Base-by-base conservation (phyloP, 2,329 filamentous ascomycete species). In the Colletotrichum caudatum region DNA sequence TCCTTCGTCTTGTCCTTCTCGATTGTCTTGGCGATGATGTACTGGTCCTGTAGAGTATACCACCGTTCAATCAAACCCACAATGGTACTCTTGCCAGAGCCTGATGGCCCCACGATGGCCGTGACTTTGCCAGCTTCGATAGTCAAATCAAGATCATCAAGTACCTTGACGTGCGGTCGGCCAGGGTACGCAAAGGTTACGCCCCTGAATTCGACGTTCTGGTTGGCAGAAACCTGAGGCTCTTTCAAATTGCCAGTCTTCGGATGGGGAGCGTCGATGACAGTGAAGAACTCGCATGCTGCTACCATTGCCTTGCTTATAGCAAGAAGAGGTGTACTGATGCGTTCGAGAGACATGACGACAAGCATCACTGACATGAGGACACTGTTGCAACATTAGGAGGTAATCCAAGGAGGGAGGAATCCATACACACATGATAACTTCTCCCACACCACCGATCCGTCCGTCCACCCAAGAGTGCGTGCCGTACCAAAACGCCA, bases 141-240 rank as follows among this genome's bases (percentile, higher is more conserved):
- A 0, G 79, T 82, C 11, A 93, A 80, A 75, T 86, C 84, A 3
- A 93, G 78, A 3, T 85, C 81, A 74, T 92, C 86, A 1, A 93
- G 80, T 0, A 93, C 88, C 75, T 89, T 89, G 72, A 91, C 87
- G 69, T 90, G 86, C 0, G 90, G 89, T 16, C 91, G 84, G 60
- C 83, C 89, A 0, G 93, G 93, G 76, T 95, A 95, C 2, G 91
- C 88, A 76, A 95, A 94, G n/a, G 85, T 87, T 14, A 95, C 87
- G 53, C 89, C 84, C 14, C 88, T 81, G 51, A 95, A 88, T 6
- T 86, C 80, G 57, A 84, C 83, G 60, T 84, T 81, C 3, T 83
- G 75, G 5, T 76, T 79, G 8, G 82, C 79, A 8, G 80, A 78
- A 1, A 83, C 80, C 2, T 83, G 79, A 2, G 82, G 80, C 2